Conservation (phyloP, 495 filamentous ascomycete species). For the Penicillium ucsense region DNA sequence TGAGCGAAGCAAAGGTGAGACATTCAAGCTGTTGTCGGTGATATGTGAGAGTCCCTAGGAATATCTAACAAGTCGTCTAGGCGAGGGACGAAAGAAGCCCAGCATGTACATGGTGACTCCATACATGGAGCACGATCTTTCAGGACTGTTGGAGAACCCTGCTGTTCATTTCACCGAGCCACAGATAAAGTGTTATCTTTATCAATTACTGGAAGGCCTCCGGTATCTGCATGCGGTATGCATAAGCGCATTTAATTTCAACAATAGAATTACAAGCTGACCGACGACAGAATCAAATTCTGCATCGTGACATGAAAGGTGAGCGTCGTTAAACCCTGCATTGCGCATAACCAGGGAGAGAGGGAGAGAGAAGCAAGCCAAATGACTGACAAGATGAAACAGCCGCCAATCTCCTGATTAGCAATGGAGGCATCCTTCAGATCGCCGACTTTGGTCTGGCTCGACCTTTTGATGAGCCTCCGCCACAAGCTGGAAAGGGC, state of each 20-base stretch:
- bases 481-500: constrained; percentile 68
- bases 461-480: constrained; percentile 80
- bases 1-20: constrained; percentile 60
- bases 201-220: constrained; percentile 84
- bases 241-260: neutral
- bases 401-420: constrained; percentile 95
- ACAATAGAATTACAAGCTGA: neutral
- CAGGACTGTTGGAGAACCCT: constrained; percentile 91
- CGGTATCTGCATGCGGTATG: constrained; percentile 75
- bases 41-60: neutral
- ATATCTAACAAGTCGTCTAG: constrained; percentile 19
- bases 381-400: neutral
- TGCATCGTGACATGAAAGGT: constrained; percentile 96
- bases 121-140: constrained; percentile 98
- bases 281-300: constrained; percentile 53
- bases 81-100: constrained; percentile 69
- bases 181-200: constrained; percentile 97
- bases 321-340: neutral
- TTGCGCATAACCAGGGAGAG: too few relatives aligned
- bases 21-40: neutral
- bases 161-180: constrained; percentile 73
- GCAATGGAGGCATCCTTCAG: constrained; percentile 85
- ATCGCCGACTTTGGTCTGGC: constrained; percentile 97
- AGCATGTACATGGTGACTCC: constrained; percentile 98
- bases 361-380: too few relatives aligned